Conservation (phyloP, 352 stramenopile species). For the Thalassiosira exigua region DNA sequence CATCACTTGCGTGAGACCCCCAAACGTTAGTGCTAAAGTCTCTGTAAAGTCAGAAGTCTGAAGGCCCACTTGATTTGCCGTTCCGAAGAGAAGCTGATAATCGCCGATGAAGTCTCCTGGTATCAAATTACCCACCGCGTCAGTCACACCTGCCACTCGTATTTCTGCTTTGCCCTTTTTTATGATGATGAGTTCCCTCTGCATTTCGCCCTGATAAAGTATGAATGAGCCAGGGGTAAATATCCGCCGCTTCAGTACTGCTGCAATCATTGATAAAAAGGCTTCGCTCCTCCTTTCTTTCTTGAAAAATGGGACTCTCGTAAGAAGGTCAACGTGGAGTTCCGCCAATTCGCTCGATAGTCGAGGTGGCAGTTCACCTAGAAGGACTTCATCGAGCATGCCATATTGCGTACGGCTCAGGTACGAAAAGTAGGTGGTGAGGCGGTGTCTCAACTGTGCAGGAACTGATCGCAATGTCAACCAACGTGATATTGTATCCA, state of each 20-base stretch:
- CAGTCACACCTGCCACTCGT: constrained; percentile 32
- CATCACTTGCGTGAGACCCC: constrained; percentile 57
- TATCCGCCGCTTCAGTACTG: constrained; percentile 50
- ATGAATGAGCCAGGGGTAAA: constrained; percentile 64
- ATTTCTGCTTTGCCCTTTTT: constrained; percentile 59
- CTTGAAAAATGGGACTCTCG: constrained; percentile 69
- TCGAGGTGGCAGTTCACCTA: constrained; percentile 53
- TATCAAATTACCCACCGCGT: constrained; percentile 55
- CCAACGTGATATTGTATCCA: constrained; percentile 59
- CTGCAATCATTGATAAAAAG: constrained; percentile 47
- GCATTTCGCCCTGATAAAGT: constrained; percentile 64
- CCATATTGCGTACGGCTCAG: constrained; percentile 62
- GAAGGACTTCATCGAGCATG: constrained; percentile 64
- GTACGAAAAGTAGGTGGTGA: constrained; percentile 64
- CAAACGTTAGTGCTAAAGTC: constrained; percentile 59
- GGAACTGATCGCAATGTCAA: constrained; percentile 56
- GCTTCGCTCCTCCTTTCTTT: constrained; percentile 43
- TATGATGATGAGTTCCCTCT: constrained; percentile 66
- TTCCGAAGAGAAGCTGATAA: constrained; percentile 70
- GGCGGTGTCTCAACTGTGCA: constrained; percentile 40
- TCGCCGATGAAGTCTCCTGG: constrained; percentile 69
- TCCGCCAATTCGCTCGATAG: constrained; percentile 49
- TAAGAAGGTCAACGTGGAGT: constrained; percentile 44
- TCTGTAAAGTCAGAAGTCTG: constrained; percentile 61
- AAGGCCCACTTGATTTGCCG: constrained; percentile 60